Evolutionary conservation across 805 yeast species (phyloP), one percentile per base, ranked within the genome.

Genomic region (Nakazawaea siamensis): DNA sequence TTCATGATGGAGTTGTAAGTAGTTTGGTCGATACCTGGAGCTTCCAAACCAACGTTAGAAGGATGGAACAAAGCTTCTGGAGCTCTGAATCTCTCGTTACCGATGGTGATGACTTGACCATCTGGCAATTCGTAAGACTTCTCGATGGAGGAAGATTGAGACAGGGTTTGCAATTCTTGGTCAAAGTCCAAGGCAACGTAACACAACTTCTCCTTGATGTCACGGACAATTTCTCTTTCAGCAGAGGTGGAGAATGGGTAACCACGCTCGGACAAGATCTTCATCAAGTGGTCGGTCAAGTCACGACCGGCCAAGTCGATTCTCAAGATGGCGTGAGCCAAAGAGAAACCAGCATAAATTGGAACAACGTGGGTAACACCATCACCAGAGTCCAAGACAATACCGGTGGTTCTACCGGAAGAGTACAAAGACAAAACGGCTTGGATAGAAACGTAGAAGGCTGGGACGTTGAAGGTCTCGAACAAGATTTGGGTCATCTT

Each of bases 321-420:
- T 82, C 98, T 87, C 75, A 84, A 77, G 63, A 92, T 92, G 65
- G 97, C 97, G 69, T 90, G 96, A 60, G 97, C 95, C 63, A 92
- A 76, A 43, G 97, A 83, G 95, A 88, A 92, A 75, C 98, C 98
- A 54, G 96, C 95, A 72, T 92, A 92, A 64, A 92, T 90, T 69
- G 98, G 98, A 50, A 92, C 98, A 69, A 90, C 96, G 94, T 90
- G 97, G 59, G 97, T 88, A 57, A 92, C 97, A 85, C 98, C 98
- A 64, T 90, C 98, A 80, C 98, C 98, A 49, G 97, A 88, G 75
- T 90, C 98, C 65, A 92, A 79, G 49, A 92, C 98, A 58, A 90
- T 88, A 86, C 98, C 98, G 51, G 98, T 92, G 57, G 97, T 94
- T 83, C 97, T 90, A 76, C 98, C 98, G 48, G 97, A 88, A 39